A percentile compares a stretch with the other conserved stretches of the same genome.
These are phyloP conservation scores for Capsicum chinense DNA, from an alignment of 257 asterid species.

Conservation along the genomic window DNA sequence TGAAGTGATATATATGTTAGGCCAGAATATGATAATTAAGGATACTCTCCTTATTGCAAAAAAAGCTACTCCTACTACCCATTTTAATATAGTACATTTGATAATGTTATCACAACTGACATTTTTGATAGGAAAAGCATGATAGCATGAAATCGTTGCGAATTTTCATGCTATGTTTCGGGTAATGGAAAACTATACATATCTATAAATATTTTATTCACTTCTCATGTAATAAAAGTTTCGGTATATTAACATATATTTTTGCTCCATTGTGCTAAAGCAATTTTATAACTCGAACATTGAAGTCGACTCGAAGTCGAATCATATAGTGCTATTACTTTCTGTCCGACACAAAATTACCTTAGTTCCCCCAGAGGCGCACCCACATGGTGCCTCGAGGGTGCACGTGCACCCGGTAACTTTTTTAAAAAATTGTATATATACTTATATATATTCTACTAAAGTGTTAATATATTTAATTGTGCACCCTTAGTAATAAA, in stretches of 20 bases:
- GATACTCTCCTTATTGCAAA: background rate
- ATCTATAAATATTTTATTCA: background rate
- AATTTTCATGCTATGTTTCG: slow-evolving; percentile 22
- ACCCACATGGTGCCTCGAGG: no score
- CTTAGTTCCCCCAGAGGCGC: background rate
- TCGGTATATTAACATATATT: background rate
- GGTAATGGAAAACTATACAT: background rate
- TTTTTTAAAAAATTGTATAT: no score
- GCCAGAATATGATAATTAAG: background rate
- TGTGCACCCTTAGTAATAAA: no score
- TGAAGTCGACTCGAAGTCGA: background rate
- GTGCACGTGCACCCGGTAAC: no score
- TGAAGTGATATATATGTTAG: background rate
- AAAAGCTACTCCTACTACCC: background rate
- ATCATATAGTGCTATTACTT: background rate
- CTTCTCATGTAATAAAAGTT: background rate
- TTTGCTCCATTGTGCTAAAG: background rate
- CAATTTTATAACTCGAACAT: background rate
- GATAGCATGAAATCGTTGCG: background rate
- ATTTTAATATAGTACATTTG: background rate
- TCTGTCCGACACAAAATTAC: background rate
- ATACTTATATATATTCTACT: no score
- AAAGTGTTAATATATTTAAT: no score
- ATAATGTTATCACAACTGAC: slow-evolving; percentile 12
- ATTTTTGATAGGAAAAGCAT: background rate